Evolutionary conservation across 2,329 filamentous ascomycete species (phyloP).

Genomic region (Colletotrichum orchidophilum): DNA sequence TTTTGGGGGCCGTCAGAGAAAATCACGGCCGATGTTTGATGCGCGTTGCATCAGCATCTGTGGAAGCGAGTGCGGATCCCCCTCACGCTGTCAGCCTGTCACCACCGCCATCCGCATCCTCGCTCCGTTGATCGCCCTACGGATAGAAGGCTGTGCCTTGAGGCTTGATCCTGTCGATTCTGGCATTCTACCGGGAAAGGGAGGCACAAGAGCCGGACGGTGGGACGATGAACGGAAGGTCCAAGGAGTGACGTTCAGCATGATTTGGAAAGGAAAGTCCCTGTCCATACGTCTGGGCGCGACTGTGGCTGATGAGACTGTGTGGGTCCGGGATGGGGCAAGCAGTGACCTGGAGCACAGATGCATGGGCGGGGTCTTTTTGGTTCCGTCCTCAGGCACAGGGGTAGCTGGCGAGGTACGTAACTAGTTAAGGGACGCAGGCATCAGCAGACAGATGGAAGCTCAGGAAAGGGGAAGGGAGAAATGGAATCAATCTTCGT

Average conservation of each 20-base stretch:
- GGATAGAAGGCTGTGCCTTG: background rate
- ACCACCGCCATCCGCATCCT: background rate
- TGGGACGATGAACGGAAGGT: conserved; percentile 16
- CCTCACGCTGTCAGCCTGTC: background rate
- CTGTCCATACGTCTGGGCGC: background rate
- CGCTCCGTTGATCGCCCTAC: background rate
- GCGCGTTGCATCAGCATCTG: conserved; percentile 13
- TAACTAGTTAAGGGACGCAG: background rate
- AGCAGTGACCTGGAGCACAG: background rate
- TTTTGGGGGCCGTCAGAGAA: conserved; percentile 24
- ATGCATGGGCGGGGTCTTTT: background rate
- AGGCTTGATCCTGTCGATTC: background rate
- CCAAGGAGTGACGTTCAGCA: background rate
- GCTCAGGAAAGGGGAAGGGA: background rate
- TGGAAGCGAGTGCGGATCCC: conserved; percentile 7
- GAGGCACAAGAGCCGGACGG: conserved; percentile 5
- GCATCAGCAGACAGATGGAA: background rate
- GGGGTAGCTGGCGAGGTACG: background rate
- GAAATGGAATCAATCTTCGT: background rate
- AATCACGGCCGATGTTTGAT: background rate
- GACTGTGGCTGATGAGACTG: conserved; percentile 18
- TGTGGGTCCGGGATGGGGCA: conserved; percentile 12
- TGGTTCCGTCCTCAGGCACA: background rate
- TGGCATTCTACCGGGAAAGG: background rate
- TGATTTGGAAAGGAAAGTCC: background rate